A percentile compares a stretch with the other conserved stretches of the same genome.
phyloP scores from a whole-genome alignment of 176 grass and related monocot genomes.

The Oryza meridionalis region DNA sequence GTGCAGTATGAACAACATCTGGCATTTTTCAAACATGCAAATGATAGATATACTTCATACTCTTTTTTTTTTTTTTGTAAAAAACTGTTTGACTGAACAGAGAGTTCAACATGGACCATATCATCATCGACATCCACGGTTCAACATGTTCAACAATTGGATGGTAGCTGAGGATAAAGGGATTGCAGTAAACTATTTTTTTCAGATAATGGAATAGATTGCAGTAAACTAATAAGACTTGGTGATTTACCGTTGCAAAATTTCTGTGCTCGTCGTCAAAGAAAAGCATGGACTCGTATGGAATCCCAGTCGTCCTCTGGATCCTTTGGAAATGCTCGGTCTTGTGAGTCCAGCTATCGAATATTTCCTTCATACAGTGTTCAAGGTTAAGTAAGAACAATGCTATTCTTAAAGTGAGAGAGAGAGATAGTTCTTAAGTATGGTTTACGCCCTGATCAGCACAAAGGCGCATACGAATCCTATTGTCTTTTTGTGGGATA shows the following conservation, averaged over 20 bases:
- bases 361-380: slow-evolving; percentile 73
- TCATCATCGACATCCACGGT: neutral
- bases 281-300: slow-evolving; percentile 83
- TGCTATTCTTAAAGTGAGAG: neutral
- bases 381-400: slow-evolving; percentile 1
- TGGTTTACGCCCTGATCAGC: neutral
- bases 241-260: slow-evolving; percentile 59
- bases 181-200: too few relatives aligned
- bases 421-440: neutral
- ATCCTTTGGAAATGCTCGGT: slow-evolving; percentile 90
- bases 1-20: neutral
- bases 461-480: neutral
- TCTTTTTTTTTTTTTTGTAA: neutral
- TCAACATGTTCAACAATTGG: slow-evolving; percentile 7
- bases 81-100: slow-evolving; percentile 11
- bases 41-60: neutral
- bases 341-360: slow-evolving; percentile 85
- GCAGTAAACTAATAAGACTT: slow-evolving; percentile 11
- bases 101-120: neutral
- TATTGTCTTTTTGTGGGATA: neutral
- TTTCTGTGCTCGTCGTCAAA: slow-evolving; percentile 88
- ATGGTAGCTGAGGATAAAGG: slow-evolving; percentile 12
- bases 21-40: neutral
- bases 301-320: slow-evolving; percentile 69
- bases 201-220: neutral